Evolutionary conservation across 108 stramenopile genomes (phyloP).

Genomic region (Cyclostephanos tholiformis): DNA sequence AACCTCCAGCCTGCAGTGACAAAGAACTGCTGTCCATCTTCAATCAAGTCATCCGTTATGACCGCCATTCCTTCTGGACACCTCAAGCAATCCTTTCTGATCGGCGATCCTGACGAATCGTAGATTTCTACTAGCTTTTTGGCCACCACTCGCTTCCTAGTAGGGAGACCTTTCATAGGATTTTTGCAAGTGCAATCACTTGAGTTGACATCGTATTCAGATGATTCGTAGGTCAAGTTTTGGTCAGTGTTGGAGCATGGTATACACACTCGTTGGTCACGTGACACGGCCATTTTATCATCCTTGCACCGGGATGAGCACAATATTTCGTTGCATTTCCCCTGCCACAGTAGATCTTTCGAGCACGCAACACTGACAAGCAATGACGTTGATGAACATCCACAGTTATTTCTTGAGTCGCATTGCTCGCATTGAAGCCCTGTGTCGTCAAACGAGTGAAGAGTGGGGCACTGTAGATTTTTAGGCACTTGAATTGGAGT

Average conservation of each 20-base stretch:
- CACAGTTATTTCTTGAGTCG: constrained; percentile 14
- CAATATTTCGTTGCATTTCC: constrained; percentile 14
- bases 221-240: background rate
- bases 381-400: constrained; percentile 22
- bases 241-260: constrained; percentile 13
- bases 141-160: constrained; percentile 19
- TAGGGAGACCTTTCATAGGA: constrained; percentile 30
- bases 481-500: constrained; percentile 4
- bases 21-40: constrained; percentile 21
- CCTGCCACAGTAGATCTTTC: constrained; percentile 26
- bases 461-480: constrained; percentile 6
- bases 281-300: constrained; percentile 12
- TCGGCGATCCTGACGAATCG: constrained; percentile 26
- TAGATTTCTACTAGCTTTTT: constrained; percentile 37
- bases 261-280: constrained; percentile 20
- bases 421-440: constrained; percentile 28
- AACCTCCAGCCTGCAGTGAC: constrained; percentile 45
- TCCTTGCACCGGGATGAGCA: constrained; percentile 10
- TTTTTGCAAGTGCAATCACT: constrained; percentile 37
- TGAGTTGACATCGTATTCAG: constrained; percentile 12
- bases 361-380: constrained; percentile 25
- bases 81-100: constrained; percentile 34
- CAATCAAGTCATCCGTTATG: constrained; percentile 26
- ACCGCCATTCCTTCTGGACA: constrained; percentile 43
- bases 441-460: constrained; percentile 18